A percentile compares a stretch with the other conserved stretches of the same genome.
phyloP scores from a whole-genome alignment of 2,329 filamentous ascomycete genomes.

The Zymoseptoria passerinii region DNA sequence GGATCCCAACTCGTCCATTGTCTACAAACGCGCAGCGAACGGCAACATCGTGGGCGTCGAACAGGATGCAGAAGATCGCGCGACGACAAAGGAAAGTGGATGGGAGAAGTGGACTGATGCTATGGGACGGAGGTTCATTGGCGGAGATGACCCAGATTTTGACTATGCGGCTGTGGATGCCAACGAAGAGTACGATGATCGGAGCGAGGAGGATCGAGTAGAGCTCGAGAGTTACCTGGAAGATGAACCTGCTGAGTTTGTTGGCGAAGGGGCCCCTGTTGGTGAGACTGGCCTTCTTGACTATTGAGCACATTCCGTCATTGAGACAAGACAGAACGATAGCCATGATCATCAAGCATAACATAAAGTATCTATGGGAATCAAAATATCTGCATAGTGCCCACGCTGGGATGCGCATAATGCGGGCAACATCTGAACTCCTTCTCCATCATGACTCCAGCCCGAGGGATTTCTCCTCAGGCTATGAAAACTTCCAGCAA shows the following conservation, averaged over 20 bases:
- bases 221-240: conserved; percentile 72
- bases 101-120: conserved; percentile 61
- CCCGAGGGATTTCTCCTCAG: background rate
- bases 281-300: conserved; percentile 45
- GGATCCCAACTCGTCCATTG: conserved; percentile 43
- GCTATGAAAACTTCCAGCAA: background rate
- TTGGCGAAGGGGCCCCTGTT: conserved; percentile 28
- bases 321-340: too few species aligned
- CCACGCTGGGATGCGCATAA: background rate
- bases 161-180: conserved; percentile 64
- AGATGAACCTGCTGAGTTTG: conserved; percentile 50
- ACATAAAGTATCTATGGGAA: background rate
- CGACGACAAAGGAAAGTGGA: conserved; percentile 57
- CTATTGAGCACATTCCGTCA: conserved; percentile 25
- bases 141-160: conserved; percentile 68
- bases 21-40: conserved; percentile 43
- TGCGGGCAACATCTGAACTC: background rate
- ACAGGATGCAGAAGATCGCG: conserved; percentile 44
- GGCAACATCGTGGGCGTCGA: conserved; percentile 53
- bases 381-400: background rate
- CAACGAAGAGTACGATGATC: conserved; percentile 63
- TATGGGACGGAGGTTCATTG: conserved; percentile 65
- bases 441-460: background rate
- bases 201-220: conserved; percentile 51
- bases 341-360: background rate